Evolutionary conservation across 345 rosid genomes (phyloP).

Genomic region (Kandelia obovata): DNA sequence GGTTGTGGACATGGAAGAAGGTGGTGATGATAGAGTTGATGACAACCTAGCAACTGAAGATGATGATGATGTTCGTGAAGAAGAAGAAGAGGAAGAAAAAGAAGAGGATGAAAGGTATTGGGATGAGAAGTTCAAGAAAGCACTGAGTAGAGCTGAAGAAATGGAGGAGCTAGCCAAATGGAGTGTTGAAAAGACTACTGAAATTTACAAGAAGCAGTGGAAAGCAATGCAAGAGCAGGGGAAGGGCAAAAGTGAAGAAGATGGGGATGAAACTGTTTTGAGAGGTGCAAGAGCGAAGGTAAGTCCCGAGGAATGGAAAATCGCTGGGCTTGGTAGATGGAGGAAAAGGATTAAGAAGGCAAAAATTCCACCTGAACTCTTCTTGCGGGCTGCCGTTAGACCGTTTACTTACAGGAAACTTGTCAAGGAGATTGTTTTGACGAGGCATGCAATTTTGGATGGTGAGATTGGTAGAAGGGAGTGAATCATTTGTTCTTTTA

Average conservation of each 20-base stretch:
- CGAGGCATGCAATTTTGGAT: constrained; percentile 90
- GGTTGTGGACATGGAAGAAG: constrained; percentile 41
- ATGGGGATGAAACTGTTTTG: constrained; percentile 62
- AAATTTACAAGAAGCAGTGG: constrained; percentile 51
- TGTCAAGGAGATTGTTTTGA: constrained; percentile 89
- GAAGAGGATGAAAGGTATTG: constrained; percentile 42
- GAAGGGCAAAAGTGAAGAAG: constrained; percentile 22
- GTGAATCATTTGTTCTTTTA: constrained; percentile 9
- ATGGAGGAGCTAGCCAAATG: constrained; percentile 70
- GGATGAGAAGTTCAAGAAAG: constrained; percentile 70
- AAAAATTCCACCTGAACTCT: constrained; percentile 76
- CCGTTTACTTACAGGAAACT: constrained; percentile 90
- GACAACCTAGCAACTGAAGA: constrained; percentile 23
- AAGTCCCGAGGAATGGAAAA: constrained; percentile 74
- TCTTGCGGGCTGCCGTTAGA: constrained; percentile 75
- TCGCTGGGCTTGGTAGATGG: constrained; percentile 68
- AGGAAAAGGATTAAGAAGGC: constrained; percentile 70
- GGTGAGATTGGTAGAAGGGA: constrained; percentile 67
- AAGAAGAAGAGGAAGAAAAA: constrained; percentile 41
- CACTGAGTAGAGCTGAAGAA: constrained; percentile 54
- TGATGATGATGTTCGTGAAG: constrained; percentile 48
- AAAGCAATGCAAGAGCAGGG: constrained; percentile 38
- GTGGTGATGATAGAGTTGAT: constrained; percentile 19
- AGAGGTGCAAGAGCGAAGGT: constrained; percentile 74
- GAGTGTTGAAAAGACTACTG: constrained; percentile 47